A percentile compares a stretch with the other conserved stretches of the same genome.
These are phyloP conservation scores for Phytophthora sojae DNA, from an alignment of 352 stramenopile species.

Conservation along the genomic window DNA sequence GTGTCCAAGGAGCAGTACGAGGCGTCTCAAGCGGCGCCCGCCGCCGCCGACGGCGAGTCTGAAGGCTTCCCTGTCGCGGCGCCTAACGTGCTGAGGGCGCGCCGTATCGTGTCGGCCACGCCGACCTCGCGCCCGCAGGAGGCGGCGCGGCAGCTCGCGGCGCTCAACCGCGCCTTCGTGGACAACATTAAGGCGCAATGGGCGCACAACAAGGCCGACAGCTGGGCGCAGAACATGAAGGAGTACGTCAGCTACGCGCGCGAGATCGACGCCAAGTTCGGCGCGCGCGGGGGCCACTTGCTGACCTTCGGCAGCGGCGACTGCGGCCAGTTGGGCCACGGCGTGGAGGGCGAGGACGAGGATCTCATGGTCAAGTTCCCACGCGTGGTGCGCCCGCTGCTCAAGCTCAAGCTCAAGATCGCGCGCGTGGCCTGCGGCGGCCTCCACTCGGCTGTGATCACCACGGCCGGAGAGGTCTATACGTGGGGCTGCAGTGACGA, in stretches of 20 bases:
- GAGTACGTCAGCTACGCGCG: conserved; percentile 82
- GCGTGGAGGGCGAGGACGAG: conserved; percentile 73
- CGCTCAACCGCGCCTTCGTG: conserved; percentile 78
- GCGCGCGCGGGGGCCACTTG: conserved; percentile 47
- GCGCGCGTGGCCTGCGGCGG: conserved; percentile 89
- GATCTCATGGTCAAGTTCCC: conserved; percentile 84
- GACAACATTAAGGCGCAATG: conserved; percentile 68
- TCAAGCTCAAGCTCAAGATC: conserved; percentile 45
- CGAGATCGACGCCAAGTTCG: conserved; percentile 70
- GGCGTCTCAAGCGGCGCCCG: conserved; percentile 27
- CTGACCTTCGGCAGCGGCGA: conserved; percentile 93
- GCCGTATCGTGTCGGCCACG: conserved; percentile 46
- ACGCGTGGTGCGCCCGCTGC: conserved; percentile 46
- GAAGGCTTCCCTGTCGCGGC: conserved; percentile 49
- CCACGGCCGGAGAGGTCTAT: conserved; percentile 89
- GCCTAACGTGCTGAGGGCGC: conserved; percentile 56
- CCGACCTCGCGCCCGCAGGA: conserved; percentile 44
- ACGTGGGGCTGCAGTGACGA: conserved; percentile 96
- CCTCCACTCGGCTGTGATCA: conserved; percentile 92
- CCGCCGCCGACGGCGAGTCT: conserved; percentile 1
- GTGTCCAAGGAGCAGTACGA: conserved; percentile 78
- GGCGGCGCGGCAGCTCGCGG: conserved; percentile 60
- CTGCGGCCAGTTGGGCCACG: conserved; percentile 92
- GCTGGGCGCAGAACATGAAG: conserved; percentile 81
- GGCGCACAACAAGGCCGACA: conserved; percentile 64